Evolutionary conservation across 2,329 filamentous ascomycete genomes (phyloP), one percentile per base, ranked within the genome.

Genomic region (Penicillium hesseltinei): DNA sequence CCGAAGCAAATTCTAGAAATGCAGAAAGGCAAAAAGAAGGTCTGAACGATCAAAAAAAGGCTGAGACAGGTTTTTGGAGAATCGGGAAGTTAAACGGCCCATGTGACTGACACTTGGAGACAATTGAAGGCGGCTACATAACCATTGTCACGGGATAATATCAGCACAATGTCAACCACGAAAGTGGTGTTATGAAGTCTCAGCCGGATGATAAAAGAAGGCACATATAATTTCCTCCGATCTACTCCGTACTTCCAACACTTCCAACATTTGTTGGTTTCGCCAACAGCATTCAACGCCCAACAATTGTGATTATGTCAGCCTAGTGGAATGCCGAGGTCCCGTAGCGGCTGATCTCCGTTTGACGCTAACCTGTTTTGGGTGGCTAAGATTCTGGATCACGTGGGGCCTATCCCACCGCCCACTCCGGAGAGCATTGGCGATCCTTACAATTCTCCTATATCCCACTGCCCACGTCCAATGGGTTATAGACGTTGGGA

Each of bases 401-500:
- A 58, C 51, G 56, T 54, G 51, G 9, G 4, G 15, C 6, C 2
- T 39, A 49, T 49, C 31, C 51, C 33, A 54, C 55, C 42, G 47
- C 45, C 47, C 49, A 51, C 40, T 44, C 47, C 33, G 49, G 21
- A 51, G 49, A 45, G 46, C 53, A 44, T 51, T 45, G 31, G 47
- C 47, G 53, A 56, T 44, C 47, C 31, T 56, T 38, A n/a, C 39
- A 43, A 35, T 31, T 36, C 46, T 38, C n/a, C 49, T 48, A 29
- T 44, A 54, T 54, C 54, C 47, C 61, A 56, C 62, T 54, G 48
- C 64, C 67, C 66, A 62, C 62, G 63, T 70, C 67, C 60, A 52
- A 71, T 73, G 71, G 71, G 66, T 66, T 40, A 51, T 66, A 62
- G 68, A 73, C 70, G 71, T 67, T 73, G 76, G 77, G 70, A 78